A percentile compares a stretch with the other conserved stretches of the same genome.
phyloP scores from a whole-genome alignment of 1,139 yeast species.

The Blastobotrys serpentis region DNA sequence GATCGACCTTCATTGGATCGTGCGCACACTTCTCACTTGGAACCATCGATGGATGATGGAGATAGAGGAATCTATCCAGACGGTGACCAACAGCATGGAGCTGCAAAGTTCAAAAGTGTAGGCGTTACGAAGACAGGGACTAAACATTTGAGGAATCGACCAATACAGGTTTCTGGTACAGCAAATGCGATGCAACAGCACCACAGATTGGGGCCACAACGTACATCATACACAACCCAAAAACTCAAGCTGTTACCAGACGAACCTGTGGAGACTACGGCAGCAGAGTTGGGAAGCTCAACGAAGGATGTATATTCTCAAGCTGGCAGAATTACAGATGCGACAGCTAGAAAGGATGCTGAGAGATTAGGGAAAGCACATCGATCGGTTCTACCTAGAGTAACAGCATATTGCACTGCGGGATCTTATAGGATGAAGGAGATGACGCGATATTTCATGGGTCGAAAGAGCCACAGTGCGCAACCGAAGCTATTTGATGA shows the following conservation, averaged over 20 bases:
- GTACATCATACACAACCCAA: conserved; percentile 85
- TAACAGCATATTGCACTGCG: conserved; percentile 94
- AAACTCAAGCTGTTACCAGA: conserved; percentile 86
- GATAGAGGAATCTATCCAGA: conserved; percentile 14
- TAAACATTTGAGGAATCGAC: conserved; percentile 5
- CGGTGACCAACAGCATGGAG: conserved; percentile 8
- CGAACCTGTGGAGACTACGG: conserved; percentile 53
- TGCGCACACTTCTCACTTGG: conserved; percentile 18
- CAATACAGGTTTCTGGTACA: background rate
- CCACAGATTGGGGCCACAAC: conserved; percentile 68
- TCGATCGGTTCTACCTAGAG: conserved; percentile 63
- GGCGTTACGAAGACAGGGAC: background rate
- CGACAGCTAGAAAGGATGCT: conserved; percentile 93
- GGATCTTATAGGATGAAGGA: conserved; percentile 90
- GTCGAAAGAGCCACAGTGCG: conserved; percentile 61
- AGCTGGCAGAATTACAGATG: conserved; percentile 78
- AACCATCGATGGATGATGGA: conserved; percentile 14
- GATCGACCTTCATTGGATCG: conserved; percentile 14
- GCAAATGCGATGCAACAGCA: conserved; percentile 18
- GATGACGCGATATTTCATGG: conserved; percentile 78
- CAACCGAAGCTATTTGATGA: conserved; percentile 92
- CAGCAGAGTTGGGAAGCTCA: conserved; percentile 18
- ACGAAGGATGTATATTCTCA: conserved; percentile 72
- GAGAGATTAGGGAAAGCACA: conserved; percentile 90
- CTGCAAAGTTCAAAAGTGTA: background rate